Base-by-base conservation (phyloP, 176 grass and related monocot genomes). In the Cocos nucifera region DNA sequence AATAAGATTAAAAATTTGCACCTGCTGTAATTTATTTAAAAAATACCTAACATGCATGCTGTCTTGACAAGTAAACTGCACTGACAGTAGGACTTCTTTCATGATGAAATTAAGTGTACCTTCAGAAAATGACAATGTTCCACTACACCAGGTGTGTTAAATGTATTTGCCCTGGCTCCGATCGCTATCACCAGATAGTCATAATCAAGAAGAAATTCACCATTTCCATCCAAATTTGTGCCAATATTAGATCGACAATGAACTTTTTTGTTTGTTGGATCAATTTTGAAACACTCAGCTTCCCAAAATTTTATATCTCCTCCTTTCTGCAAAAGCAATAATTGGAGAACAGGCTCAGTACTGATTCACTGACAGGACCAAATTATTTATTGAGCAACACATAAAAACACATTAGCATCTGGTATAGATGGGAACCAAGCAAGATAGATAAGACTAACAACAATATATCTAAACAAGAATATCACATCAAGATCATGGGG, bases 241-340 rank as follows among this genome's bases (percentile, higher is more conserved):
- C 87, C 92, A 4, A 85, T 51, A 56, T 80, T 62, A 59, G 83
- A 82, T 20, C 78, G 60, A 3, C 92, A 91, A 71, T 91, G 72
- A 6, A 91, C 50, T 59, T 56, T 83, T 61, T 91, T 96, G 59
- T 61, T 82, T 8, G 21, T 56, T 57, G 87, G 44, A 51, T 97
- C 92, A 26, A 97, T 91, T 59, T 97, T 90, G 69, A 97, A 91
- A 57, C 87, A 97, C 69, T 97, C 92, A 19, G 87, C 92, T 82
- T 97, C 87, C 62, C 70, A 75, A 59, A 88, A 88, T 51, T 78
- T 70, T 49, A 97, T 72, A 52, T 86, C 79, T 59, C 82, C 75
- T 17, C 26, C 76, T 78, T 87, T 97, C 92, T 97, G 53, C 18
- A 14, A 49, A 76, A 25, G 16, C 15, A 71, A 67, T 53, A 58